phyloP scores from a whole-genome alignment of 305 asterid species.

The Solanum chacoense region DNA sequence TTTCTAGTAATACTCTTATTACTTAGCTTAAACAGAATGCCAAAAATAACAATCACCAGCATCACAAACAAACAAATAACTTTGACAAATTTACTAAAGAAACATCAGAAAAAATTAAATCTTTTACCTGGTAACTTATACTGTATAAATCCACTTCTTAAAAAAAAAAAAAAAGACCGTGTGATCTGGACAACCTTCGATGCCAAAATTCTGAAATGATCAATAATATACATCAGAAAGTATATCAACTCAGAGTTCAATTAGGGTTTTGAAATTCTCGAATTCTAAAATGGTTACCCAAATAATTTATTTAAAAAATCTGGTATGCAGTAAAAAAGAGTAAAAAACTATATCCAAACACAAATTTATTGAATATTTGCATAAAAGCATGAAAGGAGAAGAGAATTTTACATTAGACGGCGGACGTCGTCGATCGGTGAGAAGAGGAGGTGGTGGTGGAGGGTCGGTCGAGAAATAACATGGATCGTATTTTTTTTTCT shows the following conservation, averaged over 20 bases:
- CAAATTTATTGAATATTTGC: background rate
- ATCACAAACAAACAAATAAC: background rate
- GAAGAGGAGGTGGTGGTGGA: background rate
- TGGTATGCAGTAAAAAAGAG: background rate
- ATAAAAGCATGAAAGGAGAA: constrained; percentile 4
- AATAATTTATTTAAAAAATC: background rate
- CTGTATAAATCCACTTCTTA: constrained; percentile 10
- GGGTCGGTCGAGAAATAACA: constrained; percentile 23
- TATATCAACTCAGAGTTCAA: constrained; percentile 38
- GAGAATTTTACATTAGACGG: constrained; percentile 6
- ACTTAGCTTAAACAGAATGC: constrained; percentile 7
- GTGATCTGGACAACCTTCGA: constrained; percentile 41
- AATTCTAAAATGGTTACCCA: background rate
- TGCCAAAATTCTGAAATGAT: constrained; percentile 36
- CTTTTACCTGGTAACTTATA: constrained; percentile 20
- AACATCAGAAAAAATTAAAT: background rate
- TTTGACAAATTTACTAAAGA: background rate
- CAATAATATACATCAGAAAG: constrained; percentile 16
- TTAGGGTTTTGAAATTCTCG: constrained; percentile 51
- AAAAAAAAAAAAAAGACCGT: constrained; percentile 13
- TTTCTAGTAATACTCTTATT: constrained; percentile 8
- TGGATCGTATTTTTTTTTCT: constrained; percentile 16
- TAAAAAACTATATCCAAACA: background rate
- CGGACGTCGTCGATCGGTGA: constrained; percentile 28
- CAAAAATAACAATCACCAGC: constrained; percentile 2